Conservation (phyloP, 306 rosid species). For the Hippophae tibetana region DNA sequence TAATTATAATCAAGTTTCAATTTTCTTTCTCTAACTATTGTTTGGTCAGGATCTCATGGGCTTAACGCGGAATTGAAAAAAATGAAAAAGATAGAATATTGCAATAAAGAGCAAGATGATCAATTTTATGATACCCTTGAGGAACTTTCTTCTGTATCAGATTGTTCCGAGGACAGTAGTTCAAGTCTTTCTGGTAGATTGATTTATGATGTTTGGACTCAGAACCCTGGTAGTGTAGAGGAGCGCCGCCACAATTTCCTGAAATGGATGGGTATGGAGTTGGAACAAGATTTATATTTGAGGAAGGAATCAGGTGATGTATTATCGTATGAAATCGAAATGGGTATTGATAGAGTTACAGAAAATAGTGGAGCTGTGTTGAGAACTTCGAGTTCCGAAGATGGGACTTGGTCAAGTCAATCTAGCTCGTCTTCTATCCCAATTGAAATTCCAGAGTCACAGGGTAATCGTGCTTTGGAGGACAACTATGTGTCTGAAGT, state of each 20-base stretch:
- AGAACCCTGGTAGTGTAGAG: slow-evolving; percentile 39
- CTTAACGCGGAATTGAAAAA: slow-evolving; percentile 4
- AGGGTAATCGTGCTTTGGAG: slow-evolving; percentile 23
- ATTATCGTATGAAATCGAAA: slow-evolving; percentile 5
- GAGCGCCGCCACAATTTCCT: slow-evolving; percentile 52
- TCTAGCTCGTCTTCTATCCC: slow-evolving; percentile 29
- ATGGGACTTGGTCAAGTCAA: slow-evolving; percentile 28
- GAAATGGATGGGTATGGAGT: slow-evolving; percentile 52
- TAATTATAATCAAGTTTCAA: too few relatives aligned
- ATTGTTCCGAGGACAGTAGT: slow-evolving; percentile 35
- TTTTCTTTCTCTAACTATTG: too few relatives aligned
- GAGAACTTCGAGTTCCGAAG: slow-evolving; percentile 32
- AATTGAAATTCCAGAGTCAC: slow-evolving; percentile 22
- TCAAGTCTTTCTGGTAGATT: slow-evolving; percentile 23
- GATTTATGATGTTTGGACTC: slow-evolving; percentile 34
- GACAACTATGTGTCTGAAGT: slow-evolving; percentile 30
- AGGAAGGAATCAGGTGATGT: slow-evolving; percentile 21
- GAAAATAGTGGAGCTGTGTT: slow-evolving; percentile 38
- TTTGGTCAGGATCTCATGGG: slow-evolving; percentile 28
- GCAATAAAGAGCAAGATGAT: slow-evolving; percentile 33
- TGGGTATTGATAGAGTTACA: slow-evolving; percentile 33
- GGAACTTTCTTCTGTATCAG: slow-evolving; percentile 61
- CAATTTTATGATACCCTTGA: slow-evolving; percentile 65
- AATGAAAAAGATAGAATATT: slow-evolving; percentile 21
- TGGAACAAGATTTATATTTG: slow-evolving; percentile 18